These are phyloP conservation scores for Russula ochroleuca DNA, from an alignment of 768 basidiomycete species.

Conservation along the genomic window DNA sequence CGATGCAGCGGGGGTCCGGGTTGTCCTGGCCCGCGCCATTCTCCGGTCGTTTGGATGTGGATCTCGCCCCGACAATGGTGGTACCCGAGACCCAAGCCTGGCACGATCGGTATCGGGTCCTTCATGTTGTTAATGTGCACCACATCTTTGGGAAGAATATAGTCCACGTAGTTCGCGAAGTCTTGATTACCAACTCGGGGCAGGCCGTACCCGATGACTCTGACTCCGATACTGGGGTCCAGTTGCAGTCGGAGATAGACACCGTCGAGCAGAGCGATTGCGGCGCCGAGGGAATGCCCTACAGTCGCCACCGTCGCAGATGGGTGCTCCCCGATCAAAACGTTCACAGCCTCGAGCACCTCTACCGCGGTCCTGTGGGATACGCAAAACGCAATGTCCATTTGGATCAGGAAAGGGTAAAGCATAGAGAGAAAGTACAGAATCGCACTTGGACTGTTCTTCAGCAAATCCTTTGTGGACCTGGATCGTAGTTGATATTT, in stretches of 20 bases:
- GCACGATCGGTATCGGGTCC: slow-evolving; percentile 51
- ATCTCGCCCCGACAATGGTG: slow-evolving; percentile 50
- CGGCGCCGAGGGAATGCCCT: slow-evolving; percentile 36
- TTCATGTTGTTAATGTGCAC: slow-evolving; percentile 39
- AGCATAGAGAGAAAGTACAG: neutral
- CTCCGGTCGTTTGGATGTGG: slow-evolving; percentile 42
- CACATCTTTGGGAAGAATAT: slow-evolving; percentile 29
- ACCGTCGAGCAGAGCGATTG: slow-evolving; percentile 32
- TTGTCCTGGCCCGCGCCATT: slow-evolving; percentile 38
- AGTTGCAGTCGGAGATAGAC: slow-evolving; percentile 31
- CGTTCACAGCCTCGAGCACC: slow-evolving; percentile 41
- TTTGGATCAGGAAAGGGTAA: neutral
- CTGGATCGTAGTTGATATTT: slow-evolving; percentile 33
- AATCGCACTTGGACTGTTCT: slow-evolving; percentile 38
- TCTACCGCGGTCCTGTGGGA: slow-evolving; percentile 36
- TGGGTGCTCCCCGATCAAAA: slow-evolving; percentile 36
- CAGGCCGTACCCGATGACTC: slow-evolving; percentile 43
- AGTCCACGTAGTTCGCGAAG: slow-evolving; percentile 30
- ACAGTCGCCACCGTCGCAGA: slow-evolving; percentile 42
- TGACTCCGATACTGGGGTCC: slow-evolving; percentile 34
- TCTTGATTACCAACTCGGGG: slow-evolving; percentile 45
- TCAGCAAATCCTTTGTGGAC: slow-evolving; percentile 53
- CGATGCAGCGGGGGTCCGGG: neutral
- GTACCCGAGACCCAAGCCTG: slow-evolving; percentile 47
- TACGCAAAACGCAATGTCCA: neutral